phyloP scores from a whole-genome alignment of 2,329 filamentous ascomycete genomes.

The Penicillium sp. region DNA sequence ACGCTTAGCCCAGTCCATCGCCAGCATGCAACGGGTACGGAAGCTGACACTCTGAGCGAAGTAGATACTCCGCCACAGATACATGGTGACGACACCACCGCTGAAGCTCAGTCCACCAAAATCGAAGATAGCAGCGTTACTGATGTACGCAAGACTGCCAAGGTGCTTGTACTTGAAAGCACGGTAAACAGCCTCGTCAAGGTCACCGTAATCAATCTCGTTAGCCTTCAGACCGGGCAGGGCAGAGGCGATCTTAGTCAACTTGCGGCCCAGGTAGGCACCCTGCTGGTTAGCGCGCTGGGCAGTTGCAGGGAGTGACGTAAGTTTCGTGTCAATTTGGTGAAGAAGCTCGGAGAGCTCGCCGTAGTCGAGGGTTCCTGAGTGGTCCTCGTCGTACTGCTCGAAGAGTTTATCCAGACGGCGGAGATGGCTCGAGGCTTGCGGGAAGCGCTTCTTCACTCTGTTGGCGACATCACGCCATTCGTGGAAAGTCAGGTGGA shows the following conservation, averaged over 20 bases:
- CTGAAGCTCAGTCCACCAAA: constrained; percentile 74
- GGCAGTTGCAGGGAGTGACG: constrained; percentile 89
- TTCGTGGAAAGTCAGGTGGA: constrained; percentile 81
- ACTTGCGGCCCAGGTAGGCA: constrained; percentile 85
- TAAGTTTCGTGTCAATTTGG: constrained; percentile 94
- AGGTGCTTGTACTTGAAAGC: constrained; percentile 93
- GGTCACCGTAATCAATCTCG: constrained; percentile 80
- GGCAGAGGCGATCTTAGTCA: constrained; percentile 83
- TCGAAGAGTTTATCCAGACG: constrained; percentile 88
- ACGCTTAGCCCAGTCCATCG: constrained; percentile 99
- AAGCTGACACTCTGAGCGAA: constrained; percentile 97
- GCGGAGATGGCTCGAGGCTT: constrained; percentile 81
- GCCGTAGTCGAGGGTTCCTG: constrained; percentile 88
- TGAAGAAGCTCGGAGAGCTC: constrained; percentile 84
- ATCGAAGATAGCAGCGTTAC: constrained; percentile 95
- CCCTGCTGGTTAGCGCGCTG: constrained; percentile 97
- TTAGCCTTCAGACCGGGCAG: constrained; percentile 75
- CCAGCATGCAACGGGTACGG: constrained; percentile 80
- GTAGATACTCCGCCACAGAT: constrained; percentile 94
- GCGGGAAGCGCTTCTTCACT: constrained; percentile 86
- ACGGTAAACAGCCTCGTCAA: constrained; percentile 90
- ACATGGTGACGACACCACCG: constrained; percentile 88
- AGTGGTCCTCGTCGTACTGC: constrained; percentile 89
- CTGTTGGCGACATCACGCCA: constrained; percentile 83
- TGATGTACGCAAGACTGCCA: constrained; percentile 89